Conservation (phyloP, 495 filamentous ascomycete species). For the Aspergillus cavernicola region DNA sequence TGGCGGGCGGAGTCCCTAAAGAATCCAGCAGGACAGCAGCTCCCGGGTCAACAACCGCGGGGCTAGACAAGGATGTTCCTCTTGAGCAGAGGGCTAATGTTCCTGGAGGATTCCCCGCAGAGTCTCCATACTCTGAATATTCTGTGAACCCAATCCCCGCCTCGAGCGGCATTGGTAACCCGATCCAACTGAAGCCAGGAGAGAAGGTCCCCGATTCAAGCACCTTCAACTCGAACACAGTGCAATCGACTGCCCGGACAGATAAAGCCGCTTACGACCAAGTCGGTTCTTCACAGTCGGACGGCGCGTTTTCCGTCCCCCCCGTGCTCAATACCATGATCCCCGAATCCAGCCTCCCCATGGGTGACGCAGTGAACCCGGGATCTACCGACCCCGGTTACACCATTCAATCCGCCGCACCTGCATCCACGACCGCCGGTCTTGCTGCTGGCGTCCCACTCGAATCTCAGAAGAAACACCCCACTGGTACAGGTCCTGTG, state of each 20-base stretch:
- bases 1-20: conserved; percentile 66
- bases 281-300: conserved; percentile 39
- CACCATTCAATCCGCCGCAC: conserved; percentile 64
- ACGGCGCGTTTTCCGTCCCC: conserved; percentile 53
- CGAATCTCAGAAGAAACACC: conserved; percentile 54
- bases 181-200: conserved; percentile 69
- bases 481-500: conserved; percentile 39
- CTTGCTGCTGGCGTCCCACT: conserved; percentile 69
- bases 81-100: conserved; percentile 51
- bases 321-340: conserved; percentile 64
- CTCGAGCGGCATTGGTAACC: conserved; percentile 72
- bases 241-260: conserved; percentile 59
- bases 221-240: conserved; percentile 44
- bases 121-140: conserved; percentile 44
- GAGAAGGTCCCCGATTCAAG: conserved; percentile 69
- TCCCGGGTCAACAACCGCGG: conserved; percentile 62
- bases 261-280: conserved; percentile 84
- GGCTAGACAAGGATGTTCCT: conserved; percentile 60
- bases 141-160: conserved; percentile 69
- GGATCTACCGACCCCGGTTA: conserved; percentile 42
- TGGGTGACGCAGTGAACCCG: conserved; percentile 35
- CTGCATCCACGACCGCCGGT: conserved; percentile 66
- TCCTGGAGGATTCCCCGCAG: conserved; percentile 49
- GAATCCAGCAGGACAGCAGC: conserved; percentile 45
- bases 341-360: conserved; percentile 82